phyloP scores from a whole-genome alignment of 352 stramenopile genomes.

The Pythium rishiriense region DNA sequence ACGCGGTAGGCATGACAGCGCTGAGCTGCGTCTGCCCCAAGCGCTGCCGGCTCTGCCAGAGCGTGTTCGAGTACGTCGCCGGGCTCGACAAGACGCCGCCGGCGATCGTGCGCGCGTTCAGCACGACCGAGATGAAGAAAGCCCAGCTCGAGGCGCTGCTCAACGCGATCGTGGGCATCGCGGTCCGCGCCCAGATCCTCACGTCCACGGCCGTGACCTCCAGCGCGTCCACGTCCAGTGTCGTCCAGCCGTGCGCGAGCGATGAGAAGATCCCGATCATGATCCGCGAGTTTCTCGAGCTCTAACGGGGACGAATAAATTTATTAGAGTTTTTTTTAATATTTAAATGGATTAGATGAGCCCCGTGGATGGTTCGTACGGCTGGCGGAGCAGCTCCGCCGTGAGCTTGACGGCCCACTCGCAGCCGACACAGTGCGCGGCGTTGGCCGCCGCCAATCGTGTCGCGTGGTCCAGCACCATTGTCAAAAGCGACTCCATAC shows the following conservation, averaged over 20 bases:
- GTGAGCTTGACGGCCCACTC: background rate
- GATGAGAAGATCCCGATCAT: slow-evolving; percentile 20
- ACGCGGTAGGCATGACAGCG: slow-evolving; percentile 10
- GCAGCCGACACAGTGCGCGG: slow-evolving; percentile 6
- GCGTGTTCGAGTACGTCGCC: slow-evolving; percentile 17
- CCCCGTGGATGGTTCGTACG: slow-evolving; percentile 2
- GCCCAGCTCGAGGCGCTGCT: slow-evolving; percentile 11
- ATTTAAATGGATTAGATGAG: slow-evolving; percentile 6
- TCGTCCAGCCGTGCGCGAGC: slow-evolving; percentile 4
- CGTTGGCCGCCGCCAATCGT: background rate
- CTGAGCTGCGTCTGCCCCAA: slow-evolving; percentile 18
- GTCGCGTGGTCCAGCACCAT: background rate
- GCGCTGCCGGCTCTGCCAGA: slow-evolving; percentile 22
- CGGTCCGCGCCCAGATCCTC: slow-evolving; percentile 18
- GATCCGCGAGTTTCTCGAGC: slow-evolving; percentile 10
- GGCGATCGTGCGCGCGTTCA: slow-evolving; percentile 16
- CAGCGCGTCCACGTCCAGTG: background rate
- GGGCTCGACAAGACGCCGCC: slow-evolving; percentile 17
- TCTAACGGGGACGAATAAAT: slow-evolving; percentile 3
- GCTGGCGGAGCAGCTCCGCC: slow-evolving; percentile 3
- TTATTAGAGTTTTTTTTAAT: background rate
- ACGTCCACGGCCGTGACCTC: background rate
- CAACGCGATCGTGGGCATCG: slow-evolving; percentile 21
- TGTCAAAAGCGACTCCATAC: background rate
- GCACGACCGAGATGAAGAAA: slow-evolving; percentile 18